Evolutionary conservation across 768 basidiomycete species (phyloP), one percentile per base, ranked within the genome.

Genomic region (Clitopilus hobsonii): DNA sequence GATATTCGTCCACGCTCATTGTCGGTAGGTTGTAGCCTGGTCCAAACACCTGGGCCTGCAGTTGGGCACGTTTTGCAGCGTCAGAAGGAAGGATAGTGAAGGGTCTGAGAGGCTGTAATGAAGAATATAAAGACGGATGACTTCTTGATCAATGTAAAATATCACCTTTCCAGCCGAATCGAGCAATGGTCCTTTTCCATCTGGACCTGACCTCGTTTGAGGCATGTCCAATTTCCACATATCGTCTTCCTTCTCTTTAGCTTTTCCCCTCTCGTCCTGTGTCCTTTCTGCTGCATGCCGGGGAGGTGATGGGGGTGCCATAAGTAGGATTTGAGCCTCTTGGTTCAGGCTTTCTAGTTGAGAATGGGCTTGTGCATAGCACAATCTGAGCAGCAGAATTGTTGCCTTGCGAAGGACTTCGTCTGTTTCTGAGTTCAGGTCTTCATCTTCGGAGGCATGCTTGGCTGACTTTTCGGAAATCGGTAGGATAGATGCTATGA

Each of bases 1-100:
- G 79, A 65, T 95, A 98, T 69, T 98, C 91, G 62, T 98, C 96
- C 55, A 98, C 83, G 1, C 90, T 82, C 97, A 99, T 98, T 0
- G 93, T 94, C 4, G 97, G 97, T 27, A 98, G 73, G 38, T 87
- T 82, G 63, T 97, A 84, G 10, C 82, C 83, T 13, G 91, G 82
- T 14, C 86, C 82, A 71, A 98, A 98, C 3, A 98, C 94, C 63
- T 90, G 84, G 1, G 80, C 71, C 65, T 87, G 86, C 5, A 97
- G 65, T 23, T 85, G 80, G 38, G 85, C 77, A 55, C 95, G 85
- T 61, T 95, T 81, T 18, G 77, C 67, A 38, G 78, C 71, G 27
- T 81, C 78, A 2, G 88, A 81, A 0, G 95, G 92, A 13, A 98
- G 76, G 56, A 99, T 94, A 0, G 91, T 95, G 68, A 99, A 98